Conservation (phyloP, 2,329 filamentous ascomycete genomes). For the Aaosphaeria arxii region DNA sequence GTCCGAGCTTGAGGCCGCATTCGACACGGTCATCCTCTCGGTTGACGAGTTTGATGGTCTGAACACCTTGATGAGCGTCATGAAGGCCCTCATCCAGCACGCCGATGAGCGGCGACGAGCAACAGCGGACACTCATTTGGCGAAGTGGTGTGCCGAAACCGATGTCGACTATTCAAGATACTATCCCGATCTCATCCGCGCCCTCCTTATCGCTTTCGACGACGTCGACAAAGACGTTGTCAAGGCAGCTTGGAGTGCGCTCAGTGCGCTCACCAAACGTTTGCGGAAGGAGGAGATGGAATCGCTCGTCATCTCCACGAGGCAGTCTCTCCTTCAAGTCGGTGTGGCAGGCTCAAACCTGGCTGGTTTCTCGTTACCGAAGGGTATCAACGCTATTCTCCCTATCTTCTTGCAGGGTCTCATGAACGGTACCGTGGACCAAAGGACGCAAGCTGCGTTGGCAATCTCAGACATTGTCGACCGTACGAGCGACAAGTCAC, state of each 20-base stretch:
- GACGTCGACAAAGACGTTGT: slow-evolving; percentile 81
- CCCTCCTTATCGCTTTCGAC: slow-evolving; percentile 87
- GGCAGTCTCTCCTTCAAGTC: slow-evolving; percentile 81
- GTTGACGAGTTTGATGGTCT: slow-evolving; percentile 96
- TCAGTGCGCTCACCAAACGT: slow-evolving; percentile 82
- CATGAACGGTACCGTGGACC: slow-evolving; percentile 92
- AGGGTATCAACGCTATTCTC: slow-evolving; percentile 93
- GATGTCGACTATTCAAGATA: slow-evolving; percentile 92
- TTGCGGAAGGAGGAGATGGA: slow-evolving; percentile 99
- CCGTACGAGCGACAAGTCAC: slow-evolving; percentile 78
- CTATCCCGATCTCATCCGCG: slow-evolving; percentile 90
- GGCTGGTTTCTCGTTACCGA: slow-evolving; percentile 84
- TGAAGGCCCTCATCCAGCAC: slow-evolving; percentile 83
- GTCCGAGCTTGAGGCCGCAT: slow-evolving; percentile 71
- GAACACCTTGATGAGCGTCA: slow-evolving; percentile 92
- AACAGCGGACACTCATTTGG: slow-evolving; percentile 73
- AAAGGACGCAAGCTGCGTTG: slow-evolving; percentile 85
- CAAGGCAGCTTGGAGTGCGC: slow-evolving; percentile 82
- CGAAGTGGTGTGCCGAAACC: slow-evolving; percentile 78
- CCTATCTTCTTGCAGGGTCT: slow-evolving; percentile 97
- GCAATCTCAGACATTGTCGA: slow-evolving; percentile 96
- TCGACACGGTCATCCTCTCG: slow-evolving; percentile 85
- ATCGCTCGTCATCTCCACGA: slow-evolving; percentile 77
- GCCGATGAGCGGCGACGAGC: slow-evolving; percentile 85
- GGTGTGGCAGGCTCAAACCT: slow-evolving; percentile 83